Evolutionary conservation across 257 asterid genomes (phyloP).

Genomic region (Marsdenia floribunda): DNA sequence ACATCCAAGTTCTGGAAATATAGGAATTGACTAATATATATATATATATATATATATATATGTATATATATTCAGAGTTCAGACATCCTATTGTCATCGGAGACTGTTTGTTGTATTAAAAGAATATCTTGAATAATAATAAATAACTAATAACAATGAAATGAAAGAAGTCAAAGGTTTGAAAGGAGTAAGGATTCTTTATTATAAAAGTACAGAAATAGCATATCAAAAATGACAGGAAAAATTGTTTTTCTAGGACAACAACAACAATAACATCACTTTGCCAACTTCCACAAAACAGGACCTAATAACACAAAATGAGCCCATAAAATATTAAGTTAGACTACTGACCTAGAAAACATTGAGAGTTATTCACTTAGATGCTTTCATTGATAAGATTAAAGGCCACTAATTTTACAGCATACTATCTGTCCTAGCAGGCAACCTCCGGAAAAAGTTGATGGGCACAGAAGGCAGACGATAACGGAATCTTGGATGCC

Average conservation of each 20-base stretch:
- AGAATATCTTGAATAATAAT: too few species aligned
- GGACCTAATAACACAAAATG: neutral
- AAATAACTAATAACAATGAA: too few species aligned
- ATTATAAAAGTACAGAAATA: neutral
- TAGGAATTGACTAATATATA: neutral
- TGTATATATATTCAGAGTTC: too few species aligned
- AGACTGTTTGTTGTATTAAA: too few species aligned
- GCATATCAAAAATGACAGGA: neutral
- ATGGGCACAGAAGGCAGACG: conserved; percentile 69
- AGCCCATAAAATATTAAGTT: neutral
- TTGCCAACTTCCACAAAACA: neutral
- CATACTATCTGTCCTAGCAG: conserved; percentile 36
- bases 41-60: too few species aligned
- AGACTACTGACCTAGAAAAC: neutral
- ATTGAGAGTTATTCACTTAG: neutral
- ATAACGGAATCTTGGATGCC: conserved; percentile 85
- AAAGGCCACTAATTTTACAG: conserved; percentile 26
- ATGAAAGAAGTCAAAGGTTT: neutral
- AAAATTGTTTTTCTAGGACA: neutral
- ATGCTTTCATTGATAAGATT: neutral
- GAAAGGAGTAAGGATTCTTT: neutral
- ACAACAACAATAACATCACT: too few species aligned
- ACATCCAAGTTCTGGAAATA: neutral
- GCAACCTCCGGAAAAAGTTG: conserved; percentile 63
- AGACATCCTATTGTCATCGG: too few species aligned